Percentiles rank a stretch among this genome's conserved stretches.
Evolutionary conservation across 192 early-diverging fungal species (phyloP).

Genomic region (Gorgonomyces haynaldii): DNA sequence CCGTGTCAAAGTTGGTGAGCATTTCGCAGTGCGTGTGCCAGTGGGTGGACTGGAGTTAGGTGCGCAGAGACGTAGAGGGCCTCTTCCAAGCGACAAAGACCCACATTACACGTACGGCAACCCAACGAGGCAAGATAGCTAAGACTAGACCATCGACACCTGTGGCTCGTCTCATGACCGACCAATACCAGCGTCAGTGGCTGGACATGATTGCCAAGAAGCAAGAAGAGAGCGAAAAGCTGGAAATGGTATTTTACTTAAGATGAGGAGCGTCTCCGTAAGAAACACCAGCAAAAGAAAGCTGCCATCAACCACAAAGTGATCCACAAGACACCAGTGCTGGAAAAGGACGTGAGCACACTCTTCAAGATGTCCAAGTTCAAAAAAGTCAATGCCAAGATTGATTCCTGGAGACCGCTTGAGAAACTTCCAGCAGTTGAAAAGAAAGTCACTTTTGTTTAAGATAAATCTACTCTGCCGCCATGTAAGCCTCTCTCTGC

Average conservation of each 20-base stretch:
- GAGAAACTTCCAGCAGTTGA: too few relatives aligned
- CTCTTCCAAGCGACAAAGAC: conserved; percentile 40
- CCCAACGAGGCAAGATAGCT: conserved; percentile 33
- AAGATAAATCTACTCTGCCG: too few relatives aligned
- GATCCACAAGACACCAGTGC: conserved; percentile 2
- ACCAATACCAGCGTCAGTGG: conserved; percentile 44
- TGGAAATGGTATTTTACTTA: conserved; percentile 5
- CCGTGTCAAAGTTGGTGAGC: conserved; percentile 32
- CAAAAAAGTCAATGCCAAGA: conserved; percentile 20
- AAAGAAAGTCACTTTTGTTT: too few relatives aligned
- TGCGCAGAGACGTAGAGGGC: conserved; percentile 11
- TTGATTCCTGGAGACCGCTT: too few relatives aligned
- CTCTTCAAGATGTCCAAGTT: conserved; percentile 47
- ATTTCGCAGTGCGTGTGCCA: conserved; percentile 11
- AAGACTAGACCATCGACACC: conserved; percentile 39
- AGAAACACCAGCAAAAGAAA: conserved; percentile 1
- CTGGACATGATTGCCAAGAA: conserved; percentile 14
- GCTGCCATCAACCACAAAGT: conserved; percentile 2
- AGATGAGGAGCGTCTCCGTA: conserved; percentile 2
- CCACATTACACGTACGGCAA: conserved; percentile 41
- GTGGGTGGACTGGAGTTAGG: conserved; percentile 6
- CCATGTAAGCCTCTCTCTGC: too few relatives aligned
- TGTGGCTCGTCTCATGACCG: conserved; percentile 42
- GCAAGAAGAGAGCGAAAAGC: conserved; percentile 11
- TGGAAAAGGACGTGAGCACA: conserved; percentile 25